Evolutionary conservation across 192 early-diverging fungal genomes (phyloP), one percentile per base, ranked within the genome.

Genomic region (Backusella psychrophila): DNA sequence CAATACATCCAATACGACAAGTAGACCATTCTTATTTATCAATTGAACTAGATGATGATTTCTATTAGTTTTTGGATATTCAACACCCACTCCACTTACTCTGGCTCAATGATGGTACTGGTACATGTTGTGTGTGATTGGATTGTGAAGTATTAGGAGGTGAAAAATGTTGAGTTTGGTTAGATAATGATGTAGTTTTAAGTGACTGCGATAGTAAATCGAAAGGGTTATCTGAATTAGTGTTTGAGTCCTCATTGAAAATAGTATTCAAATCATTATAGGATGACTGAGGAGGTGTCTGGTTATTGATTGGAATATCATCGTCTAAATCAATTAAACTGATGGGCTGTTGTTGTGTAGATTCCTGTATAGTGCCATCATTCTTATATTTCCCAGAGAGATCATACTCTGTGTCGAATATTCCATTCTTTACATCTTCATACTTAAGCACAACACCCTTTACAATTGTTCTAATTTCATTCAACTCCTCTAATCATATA

Each of bases 371-470:
- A 35, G 33, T 39, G 19, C 15, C 44, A 8, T 44, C 39, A 26
- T 26, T 65, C 4, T 41, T 52, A 23, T 23, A 65, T 65, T 34
- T 52, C 42, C 33, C 74, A 52, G 53, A 66, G n/a, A 79, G 66
- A 42, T 75, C 78, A 63, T 79, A 80, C 19, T 72, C 80, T 66
- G 63, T 86, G 41, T 82, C 76, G 12, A 84, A 79, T 41, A 85
- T 82, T 4, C 87, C 87, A 29, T 80, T 80, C 75, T 82, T 80
- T 5, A 86, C 71, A 66, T 90, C 87, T 1, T 79, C 77, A 69
- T 94, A 93, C 75, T 93, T 93, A 63, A 86, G 85, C 11, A 95
- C 78, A 0, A 93, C 94, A 38, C 81, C 90, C 75, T 94, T 95
- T 69, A 96, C 89, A 31, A 92, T 77, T 66, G 95, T 91, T 65